phyloP scores from a whole-genome alignment of 768 basidiomycete genomes.

The Mycena haematopus region DNA sequence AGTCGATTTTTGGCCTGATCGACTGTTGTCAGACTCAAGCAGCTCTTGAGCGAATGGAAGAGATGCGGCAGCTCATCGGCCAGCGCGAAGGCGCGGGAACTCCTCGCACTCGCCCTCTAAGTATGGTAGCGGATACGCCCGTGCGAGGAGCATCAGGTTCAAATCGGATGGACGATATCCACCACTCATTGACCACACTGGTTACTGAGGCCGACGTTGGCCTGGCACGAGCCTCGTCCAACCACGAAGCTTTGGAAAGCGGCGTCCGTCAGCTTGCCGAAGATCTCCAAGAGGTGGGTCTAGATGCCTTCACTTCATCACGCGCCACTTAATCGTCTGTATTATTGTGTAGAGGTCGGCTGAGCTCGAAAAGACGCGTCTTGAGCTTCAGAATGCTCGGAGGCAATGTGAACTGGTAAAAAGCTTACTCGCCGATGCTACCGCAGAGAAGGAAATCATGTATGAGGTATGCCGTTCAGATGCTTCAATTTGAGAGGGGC shows the following conservation, averaged over 20 bases:
- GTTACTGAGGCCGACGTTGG: slow-evolving; percentile 63
- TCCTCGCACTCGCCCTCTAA: slow-evolving; percentile 55
- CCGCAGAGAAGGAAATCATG: slow-evolving; percentile 90
- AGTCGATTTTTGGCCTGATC: slow-evolving; percentile 8
- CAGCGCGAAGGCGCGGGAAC: slow-evolving; percentile 61
- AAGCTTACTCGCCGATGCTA: slow-evolving; percentile 75
- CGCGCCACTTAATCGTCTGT: not conserved
- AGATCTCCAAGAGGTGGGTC: slow-evolving; percentile 59
- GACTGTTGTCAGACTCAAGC: slow-evolving; percentile 61
- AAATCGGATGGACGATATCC: slow-evolving; percentile 41
- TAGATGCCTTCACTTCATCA: not conserved
- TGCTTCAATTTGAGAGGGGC: not conserved
- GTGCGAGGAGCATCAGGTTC: slow-evolving; percentile 30
- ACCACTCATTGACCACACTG: slow-evolving; percentile 58
- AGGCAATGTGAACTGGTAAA: slow-evolving; percentile 84
- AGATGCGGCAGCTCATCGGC: slow-evolving; percentile 79
- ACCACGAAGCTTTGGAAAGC: slow-evolving; percentile 60
- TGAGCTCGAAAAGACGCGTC: slow-evolving; percentile 67
- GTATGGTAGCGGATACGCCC: slow-evolving; percentile 42
- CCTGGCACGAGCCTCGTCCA: slow-evolving; percentile 56
- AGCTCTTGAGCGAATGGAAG: slow-evolving; percentile 80
- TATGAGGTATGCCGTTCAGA: slow-evolving; percentile 70
- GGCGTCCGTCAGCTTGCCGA: slow-evolving; percentile 56
- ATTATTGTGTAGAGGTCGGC: slow-evolving; percentile 51
- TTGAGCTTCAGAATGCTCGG: slow-evolving; percentile 72